A percentile compares a stretch with the other conserved stretches of the same genome.
These are phyloP conservation scores for Acanthochlamys bracteata DNA, from an alignment of 106 monocot genomes.

Conservation along the genomic window DNA sequence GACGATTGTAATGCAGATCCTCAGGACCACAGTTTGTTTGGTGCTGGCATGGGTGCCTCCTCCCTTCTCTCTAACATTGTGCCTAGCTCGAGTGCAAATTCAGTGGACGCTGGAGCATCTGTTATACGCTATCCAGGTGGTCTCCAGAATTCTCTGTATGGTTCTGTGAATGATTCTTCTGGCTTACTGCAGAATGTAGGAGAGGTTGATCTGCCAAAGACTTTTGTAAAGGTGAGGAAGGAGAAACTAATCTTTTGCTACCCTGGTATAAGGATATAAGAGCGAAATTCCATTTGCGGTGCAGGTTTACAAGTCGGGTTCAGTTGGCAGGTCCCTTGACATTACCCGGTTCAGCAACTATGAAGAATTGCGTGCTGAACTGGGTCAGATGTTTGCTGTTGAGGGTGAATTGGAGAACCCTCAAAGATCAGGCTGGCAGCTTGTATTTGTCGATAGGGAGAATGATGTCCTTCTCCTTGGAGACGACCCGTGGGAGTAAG, in stretches of 20 bases:
- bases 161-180: constrained; percentile 71
- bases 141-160: constrained; percentile 71
- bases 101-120: constrained; percentile 28
- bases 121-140: constrained; percentile 33
- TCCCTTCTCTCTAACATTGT: constrained; percentile 48
- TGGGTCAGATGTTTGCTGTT: constrained; percentile 97
- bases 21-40: constrained; percentile 69
- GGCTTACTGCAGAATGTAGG: constrained; percentile 50
- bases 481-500: constrained; percentile 99
- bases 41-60: constrained; percentile 66
- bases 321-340: constrained; percentile 91
- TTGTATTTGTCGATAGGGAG: constrained; percentile 99
- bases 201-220: constrained; percentile 50
- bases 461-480: constrained; percentile 99
- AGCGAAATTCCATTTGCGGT: neutral
- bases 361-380: constrained; percentile 71
- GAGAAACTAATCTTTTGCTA: neutral
- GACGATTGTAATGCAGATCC: constrained; percentile 39
- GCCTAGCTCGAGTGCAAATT: constrained; percentile 30
- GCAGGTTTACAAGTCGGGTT: constrained; percentile 93
- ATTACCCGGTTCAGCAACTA: constrained; percentile 93
- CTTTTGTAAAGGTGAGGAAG: constrained; percentile 84
- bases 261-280: neutral
- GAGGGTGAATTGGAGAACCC: constrained; percentile 99
- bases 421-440: constrained; percentile 99